Evolutionary conservation across 257 asterid species (phyloP).

Genomic region (Lithospermum erythrorhizon): DNA sequence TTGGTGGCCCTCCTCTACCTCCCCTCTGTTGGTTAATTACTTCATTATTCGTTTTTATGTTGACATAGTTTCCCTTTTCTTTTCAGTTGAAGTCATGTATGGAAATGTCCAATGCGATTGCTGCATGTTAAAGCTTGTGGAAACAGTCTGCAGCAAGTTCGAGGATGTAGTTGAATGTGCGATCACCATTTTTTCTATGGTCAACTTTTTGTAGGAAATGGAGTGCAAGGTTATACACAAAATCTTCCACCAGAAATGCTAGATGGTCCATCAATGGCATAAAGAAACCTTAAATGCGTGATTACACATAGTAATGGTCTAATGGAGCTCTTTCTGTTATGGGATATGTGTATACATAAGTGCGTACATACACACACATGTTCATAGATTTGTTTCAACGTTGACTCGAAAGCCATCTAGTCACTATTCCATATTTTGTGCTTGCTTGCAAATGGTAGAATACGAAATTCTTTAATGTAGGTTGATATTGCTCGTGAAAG

Average conservation of each 20-base stretch:
- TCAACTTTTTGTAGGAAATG: neutral
- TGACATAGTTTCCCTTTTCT: neutral
- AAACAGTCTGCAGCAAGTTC: neutral
- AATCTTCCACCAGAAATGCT: neutral
- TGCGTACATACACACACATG: neutral
- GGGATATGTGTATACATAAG: neutral
- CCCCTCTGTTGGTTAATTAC: neutral
- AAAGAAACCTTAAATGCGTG: neutral
- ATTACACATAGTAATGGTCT: neutral
- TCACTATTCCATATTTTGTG: neutral
- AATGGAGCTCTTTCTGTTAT: neutral
- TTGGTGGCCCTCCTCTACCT: neutral
- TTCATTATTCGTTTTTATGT: neutral
- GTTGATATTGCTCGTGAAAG: no score
- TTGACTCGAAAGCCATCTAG: no score
- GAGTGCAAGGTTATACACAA: neutral
- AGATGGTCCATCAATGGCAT: neutral
- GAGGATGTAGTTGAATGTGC: neutral
- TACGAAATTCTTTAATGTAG: no score
- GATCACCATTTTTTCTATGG: neutral
- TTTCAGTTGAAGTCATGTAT: neutral
- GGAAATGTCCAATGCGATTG: neutral
- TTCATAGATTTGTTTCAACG: neutral
- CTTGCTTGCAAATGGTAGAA: neutral
- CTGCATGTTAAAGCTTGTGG: neutral